Conservation (phyloP, 1,284 basidiomycete genomes). For the Flammula alnicola region DNA sequence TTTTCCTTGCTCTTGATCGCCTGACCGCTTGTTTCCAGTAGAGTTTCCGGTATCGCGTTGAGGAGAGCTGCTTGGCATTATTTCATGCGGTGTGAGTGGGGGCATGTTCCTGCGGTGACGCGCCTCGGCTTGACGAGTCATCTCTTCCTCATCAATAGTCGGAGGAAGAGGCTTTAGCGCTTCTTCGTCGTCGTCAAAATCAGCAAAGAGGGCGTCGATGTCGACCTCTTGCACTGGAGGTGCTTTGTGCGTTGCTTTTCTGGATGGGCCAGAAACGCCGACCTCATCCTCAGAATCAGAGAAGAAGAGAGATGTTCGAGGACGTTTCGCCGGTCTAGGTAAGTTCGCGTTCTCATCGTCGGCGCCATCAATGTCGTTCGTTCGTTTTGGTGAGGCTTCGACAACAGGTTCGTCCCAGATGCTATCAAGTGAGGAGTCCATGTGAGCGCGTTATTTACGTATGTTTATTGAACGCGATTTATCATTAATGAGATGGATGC, state of each 20-base stretch:
- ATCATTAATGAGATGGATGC: constrained; percentile 20
- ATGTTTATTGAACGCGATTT: constrained; percentile 38
- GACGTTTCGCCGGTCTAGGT: constrained; percentile 26
- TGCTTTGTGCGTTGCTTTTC: constrained; percentile 17
- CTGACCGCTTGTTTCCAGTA: constrained; percentile 28
- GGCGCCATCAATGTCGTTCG: constrained; percentile 30
- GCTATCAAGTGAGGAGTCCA: constrained; percentile 36
- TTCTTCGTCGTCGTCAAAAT: constrained; percentile 51
- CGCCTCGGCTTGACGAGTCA: constrained; percentile 58
- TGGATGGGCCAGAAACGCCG: constrained; percentile 21
- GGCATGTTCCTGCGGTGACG: constrained; percentile 32
- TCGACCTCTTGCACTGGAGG: constrained; percentile 42
- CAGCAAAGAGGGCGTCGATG: constrained; percentile 68
- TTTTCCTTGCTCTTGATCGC: constrained; percentile 29
- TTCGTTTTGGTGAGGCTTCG: constrained; percentile 25
- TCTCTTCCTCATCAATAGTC: constrained; percentile 51
- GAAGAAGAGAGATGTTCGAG: constrained; percentile 51
- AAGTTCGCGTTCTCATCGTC: constrained; percentile 41
- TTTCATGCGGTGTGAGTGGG: constrained; percentile 43
- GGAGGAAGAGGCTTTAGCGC: constrained; percentile 47
- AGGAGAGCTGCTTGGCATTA: constrained; percentile 54
- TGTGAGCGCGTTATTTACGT: constrained; percentile 43
- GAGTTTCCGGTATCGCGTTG: constrained; percentile 33
- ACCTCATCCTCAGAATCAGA: constrained; percentile 56
- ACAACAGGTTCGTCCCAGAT: constrained; percentile 40